A percentile compares a stretch with the other conserved stretches of the same genome.
These are phyloP conservation scores for Sarcodon aspratus DNA, from an alignment of 768 basidiomycete genomes.

Conservation along the genomic window DNA sequence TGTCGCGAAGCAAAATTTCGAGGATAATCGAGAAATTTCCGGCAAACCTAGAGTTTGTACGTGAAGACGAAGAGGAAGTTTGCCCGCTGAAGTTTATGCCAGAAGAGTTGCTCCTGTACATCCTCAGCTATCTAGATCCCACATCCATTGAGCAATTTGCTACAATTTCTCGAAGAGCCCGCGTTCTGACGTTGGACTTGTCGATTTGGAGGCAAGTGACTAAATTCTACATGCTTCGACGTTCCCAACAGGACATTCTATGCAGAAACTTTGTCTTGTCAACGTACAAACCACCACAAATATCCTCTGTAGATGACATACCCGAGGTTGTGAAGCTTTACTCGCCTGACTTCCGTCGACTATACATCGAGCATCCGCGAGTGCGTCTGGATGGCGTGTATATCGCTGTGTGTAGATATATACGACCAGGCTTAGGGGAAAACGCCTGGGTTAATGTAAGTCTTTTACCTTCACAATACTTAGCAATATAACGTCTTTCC, in stretches of 20 bases:
- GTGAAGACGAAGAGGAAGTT: constrained; percentile 54
- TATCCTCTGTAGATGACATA: constrained; percentile 40
- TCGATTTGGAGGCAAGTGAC: constrained; percentile 62
- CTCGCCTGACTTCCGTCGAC: constrained; percentile 55
- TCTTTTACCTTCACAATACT: constrained; percentile 2
- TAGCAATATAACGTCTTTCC: constrained; percentile 4
- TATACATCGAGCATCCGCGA: constrained; percentile 78
- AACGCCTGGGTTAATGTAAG: constrained; percentile 81
- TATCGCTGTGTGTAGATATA: constrained; percentile 84
- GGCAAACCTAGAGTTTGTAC: constrained; percentile 41
- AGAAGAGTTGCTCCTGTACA: constrained; percentile 60
- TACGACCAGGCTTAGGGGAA: constrained; percentile 70
- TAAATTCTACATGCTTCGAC: background rate
- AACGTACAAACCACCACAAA: constrained; percentile 70
- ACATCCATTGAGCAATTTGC: constrained; percentile 72
- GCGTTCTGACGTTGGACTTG: constrained; percentile 58
- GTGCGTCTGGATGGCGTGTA: constrained; percentile 83
- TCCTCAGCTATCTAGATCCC: constrained; percentile 58
- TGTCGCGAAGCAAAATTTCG: constrained; percentile 5
- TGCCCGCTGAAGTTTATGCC: constrained; percentile 52
- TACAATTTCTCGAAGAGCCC: constrained; percentile 57
- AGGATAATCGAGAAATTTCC: constrained; percentile 39
- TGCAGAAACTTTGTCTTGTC: constrained; percentile 48
- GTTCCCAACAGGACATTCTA: constrained; percentile 4
- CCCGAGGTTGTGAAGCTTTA: constrained; percentile 39